Evolutionary conservation across 345 rosid species (phyloP).

Genomic region (Bruguiera sexangula): DNA sequence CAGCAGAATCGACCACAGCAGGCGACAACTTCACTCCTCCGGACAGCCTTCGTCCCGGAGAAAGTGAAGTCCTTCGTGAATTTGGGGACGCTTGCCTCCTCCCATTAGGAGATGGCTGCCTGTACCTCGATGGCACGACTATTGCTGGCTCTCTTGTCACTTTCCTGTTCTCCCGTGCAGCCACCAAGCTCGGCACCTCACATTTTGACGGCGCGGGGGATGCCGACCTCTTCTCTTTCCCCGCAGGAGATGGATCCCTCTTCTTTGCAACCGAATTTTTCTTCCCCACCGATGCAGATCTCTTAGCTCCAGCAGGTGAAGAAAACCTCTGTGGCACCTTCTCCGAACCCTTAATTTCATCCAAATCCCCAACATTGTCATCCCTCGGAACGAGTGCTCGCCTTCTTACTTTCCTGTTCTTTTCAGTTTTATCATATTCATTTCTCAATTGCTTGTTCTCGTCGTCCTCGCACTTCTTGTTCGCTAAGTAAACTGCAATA

Average conservation of each 20-base stretch:
- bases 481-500: constrained; percentile 64
- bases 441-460: constrained; percentile 13
- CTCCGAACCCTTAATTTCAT: constrained; percentile 29
- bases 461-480: constrained; percentile 32
- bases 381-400: constrained; percentile 59
- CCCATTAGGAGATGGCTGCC: constrained; percentile 81
- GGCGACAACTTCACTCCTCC: constrained; percentile 70
- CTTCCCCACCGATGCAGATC: constrained; percentile 52
- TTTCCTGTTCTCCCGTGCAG: constrained; percentile 68
- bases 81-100: constrained; percentile 73
- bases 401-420: constrained; percentile 24
- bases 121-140: constrained; percentile 84
- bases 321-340: constrained; percentile 54
- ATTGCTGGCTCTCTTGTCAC: constrained; percentile 72
- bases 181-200: constrained; percentile 71
- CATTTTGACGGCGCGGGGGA: constrained; percentile 93
- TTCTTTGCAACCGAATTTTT: constrained; percentile 40
- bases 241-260: constrained; percentile 72
- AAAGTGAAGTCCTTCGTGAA: constrained; percentile 64
- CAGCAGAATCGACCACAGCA: constrained; percentile 55
- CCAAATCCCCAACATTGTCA: constrained; percentile 16
- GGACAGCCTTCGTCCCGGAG: constrained; percentile 83
- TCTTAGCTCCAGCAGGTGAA: constrained; percentile 67
- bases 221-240: constrained; percentile 73
- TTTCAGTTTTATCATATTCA: constrained; percentile 26